Evolutionary conservation across 192 early-diverging fungal species (phyloP), one percentile per base, ranked within the genome.

Genomic region (Coemansia sp.): DNA sequence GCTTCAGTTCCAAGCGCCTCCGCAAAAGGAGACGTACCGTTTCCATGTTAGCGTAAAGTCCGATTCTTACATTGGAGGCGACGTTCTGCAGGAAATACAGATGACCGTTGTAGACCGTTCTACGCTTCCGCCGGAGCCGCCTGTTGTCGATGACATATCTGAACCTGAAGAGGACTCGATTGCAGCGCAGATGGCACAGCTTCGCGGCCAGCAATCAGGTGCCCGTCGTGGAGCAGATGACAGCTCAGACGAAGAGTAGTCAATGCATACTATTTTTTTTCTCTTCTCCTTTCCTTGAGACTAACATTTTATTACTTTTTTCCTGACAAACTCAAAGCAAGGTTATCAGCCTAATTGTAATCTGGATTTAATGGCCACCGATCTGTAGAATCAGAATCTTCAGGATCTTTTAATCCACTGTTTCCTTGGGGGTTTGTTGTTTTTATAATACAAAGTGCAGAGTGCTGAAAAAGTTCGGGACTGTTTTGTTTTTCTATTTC

Each of bases 161-260:
- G 97, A 98, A 68, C 95, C 96, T 40, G 97, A 96, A 59, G 95
- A 96, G 58, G 94, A 97, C 78, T 91, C 91, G 41, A 90, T 98
- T 72, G 95, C 95, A 22, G 96, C 94, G 8, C 95, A 97, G 83
- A 95, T 98, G 94, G 89, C 92, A 42, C 74, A 92, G 83, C 87
- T 95, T 86, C 88, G 90, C 40, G 90, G 89, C 73, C 90, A 93
- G 81, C 85, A 83, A 48, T 63, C 71, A 15, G 77, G 77, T 43
- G 65, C 68, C 52, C 77, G 74, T 40, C 77, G 75, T 19, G 66
- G 57, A 12, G 69, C 63, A 43, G 72, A 82, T 52, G 80, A 82
- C 57, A 83, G 75, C 63, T 85, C 84, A 2, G 84, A 85, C 61
- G 84, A 85, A 59, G 84, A 85, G 37, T 85, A 82, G 42, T 19